Evolutionary conservation across 805 yeast genomes (phyloP), one percentile per base, ranked within the genome.

Genomic region (Nakazawaea ishiwadae): DNA sequence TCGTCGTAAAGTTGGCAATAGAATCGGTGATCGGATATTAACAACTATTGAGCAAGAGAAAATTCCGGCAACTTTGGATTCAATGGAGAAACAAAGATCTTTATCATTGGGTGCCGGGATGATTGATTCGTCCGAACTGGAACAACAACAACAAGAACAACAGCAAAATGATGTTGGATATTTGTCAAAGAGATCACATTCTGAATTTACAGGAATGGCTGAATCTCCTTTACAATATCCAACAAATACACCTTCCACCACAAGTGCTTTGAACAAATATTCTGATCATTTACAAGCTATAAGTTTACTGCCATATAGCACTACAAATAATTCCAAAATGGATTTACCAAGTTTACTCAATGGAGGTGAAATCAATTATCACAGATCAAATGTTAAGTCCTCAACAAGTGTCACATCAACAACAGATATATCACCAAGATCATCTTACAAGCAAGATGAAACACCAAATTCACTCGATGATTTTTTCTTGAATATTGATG

Each of bases 161-260:
- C 35, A 20, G n/a, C 26, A 32, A 19, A 11, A 5, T n/a, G n/a
- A 20, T 28, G n/a, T 37, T 7, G 26, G 26, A 7, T 23, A 10
- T 9, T n/a, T 15, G 15, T 10, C 28, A 8, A 38, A 31, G 12
- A 38, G 29, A 24, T 38, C 41, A 15, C 23, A 21, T 14, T 38
- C 41, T 7, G 46, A 35, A 28, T 42, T 39, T 19, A 37, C 29
- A 11, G 44, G 40, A 5, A 36, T 37, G 37, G 30, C 41, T 32
- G 36, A 28, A 14, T 20, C 31, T n/a, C 39, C 39, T n/a, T n/a
- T n/a, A n/a, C n/a, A n/a, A n/a, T n/a, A 27, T 24, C n/a, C 35
- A 6, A 29, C 29, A 12, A 31, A 35, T 4, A 23, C 31, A 6
- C 6, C 31, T 15, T 12, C 27, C 6, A 32, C 42, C 19, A 20